phyloP scores from a whole-genome alignment of 2,329 filamentous ascomycete species.

The Beauveria sp. region DNA sequence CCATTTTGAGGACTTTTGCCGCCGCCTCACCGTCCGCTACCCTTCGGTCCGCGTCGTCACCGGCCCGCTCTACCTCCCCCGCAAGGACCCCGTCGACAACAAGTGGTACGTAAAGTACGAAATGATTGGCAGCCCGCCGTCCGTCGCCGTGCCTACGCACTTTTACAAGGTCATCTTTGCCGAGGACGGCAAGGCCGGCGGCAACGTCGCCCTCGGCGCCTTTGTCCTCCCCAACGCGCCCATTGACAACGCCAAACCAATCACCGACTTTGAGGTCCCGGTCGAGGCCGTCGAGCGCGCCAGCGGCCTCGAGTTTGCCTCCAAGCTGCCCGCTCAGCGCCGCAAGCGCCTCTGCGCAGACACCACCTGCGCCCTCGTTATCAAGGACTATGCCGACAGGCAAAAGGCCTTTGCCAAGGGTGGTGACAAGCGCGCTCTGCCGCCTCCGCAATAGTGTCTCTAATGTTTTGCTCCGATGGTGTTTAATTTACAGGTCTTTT shows the following conservation, averaged over 20 bases:
- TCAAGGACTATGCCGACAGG: slow-evolving; percentile 66
- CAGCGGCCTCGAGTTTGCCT: slow-evolving; percentile 83
- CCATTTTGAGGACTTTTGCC: slow-evolving; percentile 95
- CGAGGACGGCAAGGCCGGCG: slow-evolving; percentile 64
- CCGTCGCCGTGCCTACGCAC: slow-evolving; percentile 92
- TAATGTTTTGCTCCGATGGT: too few relatives aligned
- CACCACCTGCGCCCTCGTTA: slow-evolving; percentile 71
- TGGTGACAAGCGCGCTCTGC: slow-evolving; percentile 17
- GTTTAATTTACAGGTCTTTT: neutral
- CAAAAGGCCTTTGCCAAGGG: slow-evolving; percentile 50
- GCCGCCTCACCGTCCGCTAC: slow-evolving; percentile 70
- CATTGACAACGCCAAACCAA: slow-evolving; percentile 80
- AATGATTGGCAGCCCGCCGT: slow-evolving; percentile 87
- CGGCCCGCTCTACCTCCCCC: slow-evolving; percentile 86
- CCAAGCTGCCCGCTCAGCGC: slow-evolving; percentile 64
- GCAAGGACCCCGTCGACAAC: slow-evolving; percentile 69
- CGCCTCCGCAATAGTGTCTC: slow-evolving; percentile 12
- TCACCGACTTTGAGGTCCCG: slow-evolving; percentile 90
- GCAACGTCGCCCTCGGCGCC: slow-evolving; percentile 80
- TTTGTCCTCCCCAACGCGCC: slow-evolving; percentile 90
- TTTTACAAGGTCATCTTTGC: slow-evolving; percentile 99
- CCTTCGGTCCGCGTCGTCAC: slow-evolving; percentile 87
- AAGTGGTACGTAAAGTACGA: slow-evolving; percentile 97
- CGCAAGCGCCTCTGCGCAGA: slow-evolving; percentile 79
- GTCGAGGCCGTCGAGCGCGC: slow-evolving; percentile 88